Percentiles rank a stretch among this genome's conserved stretches.
phyloP scores from a whole-genome alignment of 306 rosid genomes.

The Arachis stenosperma region DNA sequence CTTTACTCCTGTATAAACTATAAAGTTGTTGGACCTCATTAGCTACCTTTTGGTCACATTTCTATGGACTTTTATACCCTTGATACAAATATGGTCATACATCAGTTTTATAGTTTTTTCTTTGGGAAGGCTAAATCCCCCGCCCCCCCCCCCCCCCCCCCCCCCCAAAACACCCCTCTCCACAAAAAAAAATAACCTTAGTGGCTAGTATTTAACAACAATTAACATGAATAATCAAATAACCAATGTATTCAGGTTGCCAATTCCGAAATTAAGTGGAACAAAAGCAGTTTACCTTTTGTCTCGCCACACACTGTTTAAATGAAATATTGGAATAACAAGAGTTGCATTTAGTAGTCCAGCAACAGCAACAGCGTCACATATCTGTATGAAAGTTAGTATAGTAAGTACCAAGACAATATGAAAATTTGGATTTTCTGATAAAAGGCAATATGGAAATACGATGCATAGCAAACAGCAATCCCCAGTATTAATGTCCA shows the following conservation, averaged over 20 bases:
- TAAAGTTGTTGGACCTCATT: too few species aligned
- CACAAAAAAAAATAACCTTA: background rate
- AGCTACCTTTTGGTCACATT: too few species aligned
- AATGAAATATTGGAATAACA: slow-evolving; percentile 91
- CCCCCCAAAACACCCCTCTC: too few species aligned
- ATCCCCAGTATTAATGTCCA: slow-evolving; percentile 18
- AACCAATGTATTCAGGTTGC: slow-evolving; percentile 33
- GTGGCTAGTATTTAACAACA: slow-evolving; percentile 12
- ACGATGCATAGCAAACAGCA: slow-evolving; percentile 6
- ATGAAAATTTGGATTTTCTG: background rate
- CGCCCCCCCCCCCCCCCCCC: too few species aligned
- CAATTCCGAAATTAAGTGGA: slow-evolving; percentile 20
- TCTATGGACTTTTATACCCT: too few species aligned
- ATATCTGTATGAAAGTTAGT: slow-evolving; percentile 59
- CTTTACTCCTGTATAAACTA: background rate
- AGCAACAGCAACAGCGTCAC: slow-evolving; percentile 99
- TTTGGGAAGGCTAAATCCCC: too few species aligned
- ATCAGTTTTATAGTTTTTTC: too few species aligned
- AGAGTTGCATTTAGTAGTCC: slow-evolving; percentile 94
- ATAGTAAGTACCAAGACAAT: slow-evolving; percentile 34
- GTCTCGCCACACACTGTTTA: slow-evolving; percentile 97
- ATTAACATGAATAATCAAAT: slow-evolving; percentile 21
- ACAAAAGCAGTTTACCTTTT: slow-evolving; percentile 61
- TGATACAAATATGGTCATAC: too few species aligned
- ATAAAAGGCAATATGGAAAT: slow-evolving; percentile 23